Evolutionary conservation across 768 basidiomycete genomes (phyloP), one percentile per base, ranked within the genome.

Genomic region (Clathrus columnatus): DNA sequence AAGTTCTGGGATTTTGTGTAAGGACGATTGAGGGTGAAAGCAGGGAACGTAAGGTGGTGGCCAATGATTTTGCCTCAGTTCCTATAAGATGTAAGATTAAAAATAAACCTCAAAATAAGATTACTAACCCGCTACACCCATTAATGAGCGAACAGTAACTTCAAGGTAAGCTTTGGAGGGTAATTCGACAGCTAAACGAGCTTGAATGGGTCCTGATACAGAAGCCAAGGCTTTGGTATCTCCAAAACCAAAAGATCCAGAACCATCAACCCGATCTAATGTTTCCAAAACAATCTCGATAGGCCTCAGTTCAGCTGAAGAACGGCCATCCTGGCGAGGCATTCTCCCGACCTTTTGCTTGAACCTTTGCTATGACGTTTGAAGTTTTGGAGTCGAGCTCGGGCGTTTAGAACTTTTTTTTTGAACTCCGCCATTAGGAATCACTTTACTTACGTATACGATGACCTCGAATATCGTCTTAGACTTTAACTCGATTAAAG

Each of bases 151-250:
- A 7, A 89, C 73, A 46, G 72, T 68, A 42, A 91, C 81, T 62
- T 92, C 91, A 60, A 92, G 78, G 0, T 86, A 82, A 0, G 87
- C 82, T 54, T 81, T 79, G 10, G 82, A 82, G 8, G 89, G 79
- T 27, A 80, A 76, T 69, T 92, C 91, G 7, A 77, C 68, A 2
- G 81, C 78, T 7, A 82, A 72, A 17, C 87, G 76, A 48, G 84
- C 84, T 60, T 91, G 83, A 45, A 91, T 83, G 18, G 91, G 91
- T 0, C 91, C 90, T 14, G 87, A 87, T 30, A 90, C 66, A 4
- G 89, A 89, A 7, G 84, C 81, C 18, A 90, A 67, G 2, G 82
- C 65, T n/a, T 64, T 56, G 4, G 71, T 74, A 4, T 68, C 59
- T 18, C 83, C 83, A 57, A 84, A 84, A 21, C 71, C 73, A 62